phyloP scores from a whole-genome alignment of 371 early-diverging fungal species.

The Mucor piriformis region DNA sequence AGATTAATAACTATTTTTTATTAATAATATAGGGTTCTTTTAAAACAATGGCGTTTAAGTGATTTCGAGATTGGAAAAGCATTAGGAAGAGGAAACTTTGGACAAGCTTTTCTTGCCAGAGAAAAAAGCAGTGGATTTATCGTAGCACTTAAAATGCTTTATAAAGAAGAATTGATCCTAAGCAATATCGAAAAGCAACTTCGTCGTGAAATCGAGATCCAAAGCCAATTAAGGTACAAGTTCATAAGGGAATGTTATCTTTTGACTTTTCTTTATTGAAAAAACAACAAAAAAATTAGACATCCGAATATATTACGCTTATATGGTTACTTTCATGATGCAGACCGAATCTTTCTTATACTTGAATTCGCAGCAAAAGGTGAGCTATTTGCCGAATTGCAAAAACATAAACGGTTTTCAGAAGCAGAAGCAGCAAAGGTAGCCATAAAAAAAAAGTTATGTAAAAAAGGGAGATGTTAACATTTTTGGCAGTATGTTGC shows the following conservation, averaged over 20 bases:
- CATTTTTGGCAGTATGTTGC: constrained; percentile 82
- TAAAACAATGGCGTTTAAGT: constrained; percentile 76
- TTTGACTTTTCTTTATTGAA: background rate
- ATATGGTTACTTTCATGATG: constrained; percentile 98
- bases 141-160: constrained; percentile 95
- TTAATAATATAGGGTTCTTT: background rate
- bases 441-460: constrained; percentile 18
- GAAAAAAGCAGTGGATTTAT: constrained; percentile 85
- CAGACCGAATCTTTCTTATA: constrained; percentile 90
- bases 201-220: constrained; percentile 97
- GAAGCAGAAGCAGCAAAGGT: constrained; percentile 80
- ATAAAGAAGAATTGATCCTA: constrained; percentile 77
- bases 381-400: constrained; percentile 88
- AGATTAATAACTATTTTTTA: background rate
- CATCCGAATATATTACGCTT: constrained; percentile 95
- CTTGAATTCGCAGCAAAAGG: constrained; percentile 97
- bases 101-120: constrained; percentile 97
- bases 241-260: background rate
- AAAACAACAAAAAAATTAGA: constrained; percentile 34
- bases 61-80: constrained; percentile 97
- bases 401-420: constrained; percentile 67
- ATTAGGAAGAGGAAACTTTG: constrained; percentile 98
- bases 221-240: constrained; percentile 81
- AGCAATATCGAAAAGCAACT: constrained; percentile 35
- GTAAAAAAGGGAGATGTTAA: background rate